Conservation (phyloP, 139 green algal genomes). For the Chlamydomonas sp. region DNA sequence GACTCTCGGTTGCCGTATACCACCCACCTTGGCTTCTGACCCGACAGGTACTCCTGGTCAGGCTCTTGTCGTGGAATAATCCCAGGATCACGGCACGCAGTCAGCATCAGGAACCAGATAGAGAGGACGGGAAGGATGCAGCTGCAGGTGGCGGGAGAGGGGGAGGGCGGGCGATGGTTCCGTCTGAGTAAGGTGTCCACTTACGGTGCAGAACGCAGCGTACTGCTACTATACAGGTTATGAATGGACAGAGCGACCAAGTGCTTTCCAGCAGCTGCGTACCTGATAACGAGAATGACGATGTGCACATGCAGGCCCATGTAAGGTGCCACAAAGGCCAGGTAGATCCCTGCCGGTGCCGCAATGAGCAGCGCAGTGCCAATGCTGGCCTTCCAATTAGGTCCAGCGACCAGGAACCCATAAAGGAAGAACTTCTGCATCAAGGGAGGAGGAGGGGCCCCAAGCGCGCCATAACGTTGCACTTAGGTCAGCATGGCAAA, state of each 20-base stretch:
- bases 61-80: conserved; percentile 86
- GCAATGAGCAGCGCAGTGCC: conserved; percentile 71
- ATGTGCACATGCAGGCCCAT: conserved; percentile 53
- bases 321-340: conserved; percentile 73
- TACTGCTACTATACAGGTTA: too few relatives aligned
- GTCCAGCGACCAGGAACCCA: conserved; percentile 68
- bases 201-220: not conserved
- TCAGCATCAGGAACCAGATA: conserved; percentile 76
- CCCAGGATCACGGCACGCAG: conserved; percentile 89
- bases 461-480: not conserved
- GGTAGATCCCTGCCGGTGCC: conserved; percentile 72
- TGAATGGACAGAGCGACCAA: too few relatives aligned
- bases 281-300: conserved; percentile 64
- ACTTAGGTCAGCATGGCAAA: not conserved
- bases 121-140: conserved; percentile 56
- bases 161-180: not conserved
- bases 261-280: not conserved
- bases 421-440: conserved; percentile 64
- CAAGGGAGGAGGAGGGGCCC: not conserved
- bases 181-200: not conserved
- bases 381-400: conserved; percentile 81
- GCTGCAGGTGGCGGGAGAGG: conserved; percentile 36
- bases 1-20: not conserved
- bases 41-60: conserved; percentile 77
- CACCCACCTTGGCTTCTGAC: conserved; percentile 52